Conservation (phyloP, 1,284 basidiomycete species). For the Gomphus bonarii region DNA sequence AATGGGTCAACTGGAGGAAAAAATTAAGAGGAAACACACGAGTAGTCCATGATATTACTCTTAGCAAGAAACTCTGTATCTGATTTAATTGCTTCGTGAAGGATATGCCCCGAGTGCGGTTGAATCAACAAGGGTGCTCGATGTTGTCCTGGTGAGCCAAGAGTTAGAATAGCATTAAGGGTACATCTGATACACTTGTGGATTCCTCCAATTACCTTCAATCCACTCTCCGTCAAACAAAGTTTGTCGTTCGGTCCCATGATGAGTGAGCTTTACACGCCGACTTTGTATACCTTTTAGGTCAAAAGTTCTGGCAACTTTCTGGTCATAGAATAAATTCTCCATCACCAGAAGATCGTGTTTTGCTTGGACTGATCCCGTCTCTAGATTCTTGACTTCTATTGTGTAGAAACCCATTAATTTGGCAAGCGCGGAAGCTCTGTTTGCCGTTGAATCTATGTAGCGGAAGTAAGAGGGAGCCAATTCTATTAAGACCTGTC, state of each 20-base stretch:
- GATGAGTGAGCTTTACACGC: constrained; percentile 40
- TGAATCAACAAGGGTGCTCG: constrained; percentile 51
- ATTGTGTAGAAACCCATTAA: constrained; percentile 71
- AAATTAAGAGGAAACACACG: constrained; percentile 29
- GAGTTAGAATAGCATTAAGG: not conserved
- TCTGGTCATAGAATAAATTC: constrained; percentile 64
- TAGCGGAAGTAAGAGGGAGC: constrained; percentile 69
- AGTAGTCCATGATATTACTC: constrained; percentile 80
- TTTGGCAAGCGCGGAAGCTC: constrained; percentile 62
- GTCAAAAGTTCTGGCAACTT: constrained; percentile 61
- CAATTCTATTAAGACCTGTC: constrained; percentile 67
- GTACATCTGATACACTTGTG: not conserved
- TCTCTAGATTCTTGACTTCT: constrained; percentile 64
- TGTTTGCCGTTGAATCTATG: constrained; percentile 56
- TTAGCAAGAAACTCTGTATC: constrained; percentile 64
- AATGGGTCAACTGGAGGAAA: not conserved
- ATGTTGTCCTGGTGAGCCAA: constrained; percentile 40
- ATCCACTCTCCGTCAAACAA: constrained; percentile 77
- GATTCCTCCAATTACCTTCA: constrained; percentile 36
- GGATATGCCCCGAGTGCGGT: constrained; percentile 58
- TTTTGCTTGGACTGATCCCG: constrained; percentile 49
- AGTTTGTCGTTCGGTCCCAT: constrained; percentile 36
- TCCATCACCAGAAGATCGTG: constrained; percentile 75
- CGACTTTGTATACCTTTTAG: constrained; percentile 71
- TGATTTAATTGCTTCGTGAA: constrained; percentile 53